These are phyloP conservation scores for Diversispora eburnea DNA, from an alignment of 192 early-diverging fungal genomes.

Conservation along the genomic window DNA sequence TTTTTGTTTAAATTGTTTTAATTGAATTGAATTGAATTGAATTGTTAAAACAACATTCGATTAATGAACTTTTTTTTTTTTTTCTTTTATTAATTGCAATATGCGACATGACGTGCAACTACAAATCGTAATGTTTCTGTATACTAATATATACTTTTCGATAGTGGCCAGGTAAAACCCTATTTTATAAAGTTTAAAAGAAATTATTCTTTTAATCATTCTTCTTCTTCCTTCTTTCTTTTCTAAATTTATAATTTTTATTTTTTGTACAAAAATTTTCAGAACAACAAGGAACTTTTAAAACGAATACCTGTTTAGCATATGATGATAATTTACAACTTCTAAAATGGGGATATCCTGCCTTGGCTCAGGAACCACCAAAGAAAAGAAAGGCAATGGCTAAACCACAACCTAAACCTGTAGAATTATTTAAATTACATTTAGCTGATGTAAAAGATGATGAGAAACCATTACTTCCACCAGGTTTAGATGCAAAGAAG, in stretches of 20 bases:
- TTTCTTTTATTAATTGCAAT: too few species aligned
- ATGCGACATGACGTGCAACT: too few species aligned
- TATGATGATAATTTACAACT: slow-evolving; percentile 26
- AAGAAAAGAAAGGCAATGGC: neutral
- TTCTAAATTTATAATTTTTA: neutral
- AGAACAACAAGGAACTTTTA: slow-evolving; percentile 10
- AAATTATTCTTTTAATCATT: neutral
- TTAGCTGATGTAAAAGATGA: slow-evolving; percentile 44
- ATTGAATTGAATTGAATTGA: too few species aligned
- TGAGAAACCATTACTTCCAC: slow-evolving; percentile 42
- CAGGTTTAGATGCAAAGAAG: slow-evolving; percentile 45
- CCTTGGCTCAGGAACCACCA: slow-evolving; percentile 17
- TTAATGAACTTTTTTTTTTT: too few species aligned
- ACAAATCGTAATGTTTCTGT: too few species aligned
- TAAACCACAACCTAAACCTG: slow-evolving; percentile 11
- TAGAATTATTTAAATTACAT: slow-evolving; percentile 46
- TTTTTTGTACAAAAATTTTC: slow-evolving; percentile 3
- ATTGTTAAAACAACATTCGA: too few species aligned
- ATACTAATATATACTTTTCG: too few species aligned
- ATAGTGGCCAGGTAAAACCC: neutral
- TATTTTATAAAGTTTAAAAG: neutral
- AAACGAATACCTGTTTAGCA: slow-evolving; percentile 23
- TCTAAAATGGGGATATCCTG: slow-evolving; percentile 23
- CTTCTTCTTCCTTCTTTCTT: neutral
- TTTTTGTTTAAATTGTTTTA: too few species aligned